Evolutionary conservation across 2,329 filamentous ascomycete genomes (phyloP).

Genomic region (Monilinia polystroma): DNA sequence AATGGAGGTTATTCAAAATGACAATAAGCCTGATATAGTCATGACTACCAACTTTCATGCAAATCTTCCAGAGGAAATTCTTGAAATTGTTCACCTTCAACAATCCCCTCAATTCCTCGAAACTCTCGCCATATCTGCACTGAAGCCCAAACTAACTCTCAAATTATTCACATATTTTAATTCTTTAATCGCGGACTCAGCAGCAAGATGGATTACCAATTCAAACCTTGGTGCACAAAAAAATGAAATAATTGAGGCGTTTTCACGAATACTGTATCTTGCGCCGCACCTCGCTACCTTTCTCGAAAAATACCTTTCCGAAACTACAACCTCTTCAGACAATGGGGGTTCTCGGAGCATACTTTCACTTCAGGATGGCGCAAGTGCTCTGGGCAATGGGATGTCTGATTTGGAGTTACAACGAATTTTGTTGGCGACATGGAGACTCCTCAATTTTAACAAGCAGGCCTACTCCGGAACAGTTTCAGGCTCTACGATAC

Average conservation of each 20-base stretch:
- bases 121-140: conserved; percentile 65
- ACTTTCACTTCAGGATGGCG: conserved; percentile 32
- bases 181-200: conserved; percentile 75
- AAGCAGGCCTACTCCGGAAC: conserved; percentile 62
- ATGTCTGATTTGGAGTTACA: conserved; percentile 44
- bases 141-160: conserved; percentile 69
- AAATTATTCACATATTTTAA: conserved; percentile 73
- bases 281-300: conserved; percentile 76
- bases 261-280: conserved; percentile 78
- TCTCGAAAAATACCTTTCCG: conserved; percentile 52
- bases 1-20: conserved; percentile 47
- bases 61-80: conserved; percentile 68
- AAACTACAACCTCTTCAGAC: conserved; percentile 19
- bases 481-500: conserved; percentile 65
- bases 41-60: conserved; percentile 48
- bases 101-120: conserved; percentile 67
- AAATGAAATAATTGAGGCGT: conserved; percentile 60
- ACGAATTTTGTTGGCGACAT: conserved; percentile 63
- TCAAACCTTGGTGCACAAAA: conserved; percentile 26
- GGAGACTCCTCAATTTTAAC: conserved; percentile 78
- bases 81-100: conserved; percentile 63
- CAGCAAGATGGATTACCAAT: conserved; percentile 71
- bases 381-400: conserved; percentile 38
- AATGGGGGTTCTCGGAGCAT: conserved; percentile 31
- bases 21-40: conserved; percentile 51